phyloP scores from a whole-genome alignment of 208 protist species.

The Leishmania arabica region DNA sequence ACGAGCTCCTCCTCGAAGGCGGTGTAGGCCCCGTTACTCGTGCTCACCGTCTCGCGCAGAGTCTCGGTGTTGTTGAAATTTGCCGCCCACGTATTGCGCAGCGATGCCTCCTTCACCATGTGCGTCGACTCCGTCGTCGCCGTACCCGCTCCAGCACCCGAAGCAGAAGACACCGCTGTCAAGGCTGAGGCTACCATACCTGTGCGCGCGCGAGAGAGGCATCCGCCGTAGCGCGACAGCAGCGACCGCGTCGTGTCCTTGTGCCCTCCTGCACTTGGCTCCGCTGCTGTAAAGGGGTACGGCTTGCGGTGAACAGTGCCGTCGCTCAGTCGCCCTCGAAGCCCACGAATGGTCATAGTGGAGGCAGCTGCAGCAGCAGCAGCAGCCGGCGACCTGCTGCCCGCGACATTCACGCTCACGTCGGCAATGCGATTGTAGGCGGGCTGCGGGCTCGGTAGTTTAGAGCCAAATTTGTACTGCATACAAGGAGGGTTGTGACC shows the following conservation, averaged over 20 bases:
- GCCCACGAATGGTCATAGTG: constrained; percentile 10
- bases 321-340: constrained; percentile 42
- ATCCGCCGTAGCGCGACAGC: not conserved
- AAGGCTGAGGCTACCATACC: not conserved
- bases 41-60: constrained; percentile 61
- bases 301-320: constrained; percentile 38
- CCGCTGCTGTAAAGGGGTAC: not conserved
- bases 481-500: not conserved
- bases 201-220: not conserved
- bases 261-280: not conserved
- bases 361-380: not conserved
- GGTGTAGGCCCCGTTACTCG: constrained; percentile 55
- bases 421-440: not conserved
- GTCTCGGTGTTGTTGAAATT: constrained; percentile 36
- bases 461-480: not conserved
- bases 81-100: constrained; percentile 33
- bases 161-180: not conserved
- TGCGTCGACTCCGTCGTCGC: constrained; percentile 2
- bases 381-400: not conserved
- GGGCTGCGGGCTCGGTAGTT: not conserved
- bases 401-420: not conserved
- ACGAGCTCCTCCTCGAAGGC: constrained; percentile 61
- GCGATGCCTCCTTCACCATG: constrained; percentile 26
- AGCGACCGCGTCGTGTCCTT: not conserved
- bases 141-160: not conserved